These are phyloP conservation scores for Senna siamea DNA, from an alignment of 306 rosid genomes.

Conservation along the genomic window DNA sequence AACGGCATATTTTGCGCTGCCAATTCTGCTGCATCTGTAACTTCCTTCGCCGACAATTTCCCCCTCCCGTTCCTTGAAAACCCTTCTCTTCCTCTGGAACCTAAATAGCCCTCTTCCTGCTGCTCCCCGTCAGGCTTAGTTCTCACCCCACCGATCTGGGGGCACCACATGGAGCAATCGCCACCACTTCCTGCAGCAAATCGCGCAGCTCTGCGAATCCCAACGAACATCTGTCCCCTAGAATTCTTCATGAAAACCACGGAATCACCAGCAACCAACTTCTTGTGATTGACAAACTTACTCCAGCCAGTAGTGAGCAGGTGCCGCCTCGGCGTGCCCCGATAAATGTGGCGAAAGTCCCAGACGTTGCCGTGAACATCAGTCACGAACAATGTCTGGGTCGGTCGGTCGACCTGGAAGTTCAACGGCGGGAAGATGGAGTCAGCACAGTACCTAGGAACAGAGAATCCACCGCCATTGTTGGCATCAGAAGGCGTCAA, in stretches of 20 bases:
- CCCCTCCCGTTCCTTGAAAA: constrained; percentile 45
- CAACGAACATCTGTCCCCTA: constrained; percentile 45
- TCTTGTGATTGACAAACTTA: constrained; percentile 63
- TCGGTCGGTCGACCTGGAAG: constrained; percentile 51
- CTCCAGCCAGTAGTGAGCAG: constrained; percentile 76
- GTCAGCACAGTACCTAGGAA: constrained; percentile 66
- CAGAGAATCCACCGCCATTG: constrained; percentile 69
- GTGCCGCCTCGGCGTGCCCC: constrained; percentile 66
- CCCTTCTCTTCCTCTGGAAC: constrained; percentile 22
- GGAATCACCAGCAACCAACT: constrained; percentile 64
- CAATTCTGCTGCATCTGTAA: constrained; percentile 50
- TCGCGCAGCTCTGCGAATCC: constrained; percentile 54
- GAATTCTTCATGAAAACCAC: constrained; percentile 55
- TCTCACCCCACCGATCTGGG: constrained; percentile 36
- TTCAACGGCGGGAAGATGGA: constrained; percentile 59
- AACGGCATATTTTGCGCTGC: constrained; percentile 54
- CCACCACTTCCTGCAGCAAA: neutral
- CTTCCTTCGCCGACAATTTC: constrained; percentile 41
- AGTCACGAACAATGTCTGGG: constrained; percentile 54
- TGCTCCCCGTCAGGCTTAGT: constrained; percentile 35
- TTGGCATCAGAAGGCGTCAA: constrained; percentile 70
- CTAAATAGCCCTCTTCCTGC: neutral
- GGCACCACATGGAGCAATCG: constrained; percentile 38
- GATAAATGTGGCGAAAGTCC: constrained; percentile 63
- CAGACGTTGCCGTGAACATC: constrained; percentile 65